Evolutionary conservation across 306 rosid species (phyloP).

Genomic region (Acacia acuminata): DNA sequence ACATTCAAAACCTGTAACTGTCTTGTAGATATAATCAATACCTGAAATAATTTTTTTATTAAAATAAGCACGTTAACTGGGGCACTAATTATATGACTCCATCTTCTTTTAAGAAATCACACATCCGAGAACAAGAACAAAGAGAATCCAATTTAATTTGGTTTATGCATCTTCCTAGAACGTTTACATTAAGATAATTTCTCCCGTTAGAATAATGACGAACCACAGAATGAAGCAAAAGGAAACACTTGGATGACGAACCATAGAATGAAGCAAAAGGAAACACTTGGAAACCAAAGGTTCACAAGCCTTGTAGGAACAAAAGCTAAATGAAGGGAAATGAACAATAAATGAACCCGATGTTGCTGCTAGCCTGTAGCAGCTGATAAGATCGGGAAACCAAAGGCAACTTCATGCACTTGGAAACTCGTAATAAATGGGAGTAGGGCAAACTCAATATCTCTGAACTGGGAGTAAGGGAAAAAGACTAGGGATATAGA

Average conservation of each 20-base stretch:
- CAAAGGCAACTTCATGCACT: neutral
- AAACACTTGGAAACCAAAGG: neutral
- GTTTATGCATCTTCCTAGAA: neutral
- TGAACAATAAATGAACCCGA: neutral
- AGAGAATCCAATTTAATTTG: neutral
- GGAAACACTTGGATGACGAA: neutral
- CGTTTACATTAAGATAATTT: neutral
- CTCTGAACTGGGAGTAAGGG: neutral
- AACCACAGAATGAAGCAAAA: too few species aligned
- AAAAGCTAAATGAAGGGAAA: neutral
- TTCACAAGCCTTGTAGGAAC: neutral
- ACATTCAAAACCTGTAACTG: too few species aligned
- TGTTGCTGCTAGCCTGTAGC: neutral
- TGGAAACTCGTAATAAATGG: neutral
- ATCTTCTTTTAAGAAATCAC: neutral
- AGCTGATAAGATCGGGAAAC: neutral
- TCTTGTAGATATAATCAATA: neutral
- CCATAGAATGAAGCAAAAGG: too few species aligned
- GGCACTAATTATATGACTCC: neutral
- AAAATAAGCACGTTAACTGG: neutral
- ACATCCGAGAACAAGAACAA: neutral
- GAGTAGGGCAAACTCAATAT: neutral
- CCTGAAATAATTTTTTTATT: neutral
- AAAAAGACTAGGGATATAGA: too few species aligned
- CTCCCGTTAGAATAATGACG: neutral